Evolutionary conservation across 176 grass and related monocot species (phyloP).

Genomic region (Neostapfia colusana): DNA sequence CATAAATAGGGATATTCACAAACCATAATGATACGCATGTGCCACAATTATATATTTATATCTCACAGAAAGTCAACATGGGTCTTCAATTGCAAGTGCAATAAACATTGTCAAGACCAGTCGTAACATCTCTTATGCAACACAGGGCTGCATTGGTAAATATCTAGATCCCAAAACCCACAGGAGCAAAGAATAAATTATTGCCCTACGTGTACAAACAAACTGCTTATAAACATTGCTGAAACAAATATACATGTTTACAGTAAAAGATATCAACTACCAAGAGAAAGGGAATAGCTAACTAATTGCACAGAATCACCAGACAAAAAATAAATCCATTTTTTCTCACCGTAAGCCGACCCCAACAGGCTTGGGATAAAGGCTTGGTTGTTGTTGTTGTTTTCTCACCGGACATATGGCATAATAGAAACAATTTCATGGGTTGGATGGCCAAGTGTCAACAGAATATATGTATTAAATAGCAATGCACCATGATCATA

Average conservation of each 20-base stretch:
- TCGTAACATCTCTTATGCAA: slow-evolving; percentile 1
- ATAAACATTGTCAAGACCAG: slow-evolving; percentile 5
- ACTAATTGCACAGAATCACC: not conserved
- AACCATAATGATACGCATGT: slow-evolving; percentile 1
- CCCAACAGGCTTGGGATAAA: too few relatives aligned
- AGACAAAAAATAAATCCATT: slow-evolving; percentile 9
- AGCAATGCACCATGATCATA: slow-evolving; percentile 22
- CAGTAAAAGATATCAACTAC: not conserved
- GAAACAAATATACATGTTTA: not conserved
- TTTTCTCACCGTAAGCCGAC: not conserved
- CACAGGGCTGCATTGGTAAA: not conserved
- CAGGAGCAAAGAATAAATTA: not conserved
- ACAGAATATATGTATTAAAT: slow-evolving; percentile 6
- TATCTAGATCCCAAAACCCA: not conserved
- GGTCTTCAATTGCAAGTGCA: slow-evolving; percentile 18
- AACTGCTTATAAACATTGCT: not conserved
- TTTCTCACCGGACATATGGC: not conserved
- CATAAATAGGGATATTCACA: not conserved
- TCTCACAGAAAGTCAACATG: slow-evolving; percentile 1
- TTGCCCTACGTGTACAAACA: not conserved
- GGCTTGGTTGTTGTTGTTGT: too few relatives aligned
- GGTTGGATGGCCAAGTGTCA: not conserved
- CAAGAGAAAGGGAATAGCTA: slow-evolving; percentile 4
- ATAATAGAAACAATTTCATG: not conserved
- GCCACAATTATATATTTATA: not conserved